Evolutionary conservation across 345 rosid genomes (phyloP), one percentile per base, ranked within the genome.

Genomic region (Leavenworthia alabamica): DNA sequence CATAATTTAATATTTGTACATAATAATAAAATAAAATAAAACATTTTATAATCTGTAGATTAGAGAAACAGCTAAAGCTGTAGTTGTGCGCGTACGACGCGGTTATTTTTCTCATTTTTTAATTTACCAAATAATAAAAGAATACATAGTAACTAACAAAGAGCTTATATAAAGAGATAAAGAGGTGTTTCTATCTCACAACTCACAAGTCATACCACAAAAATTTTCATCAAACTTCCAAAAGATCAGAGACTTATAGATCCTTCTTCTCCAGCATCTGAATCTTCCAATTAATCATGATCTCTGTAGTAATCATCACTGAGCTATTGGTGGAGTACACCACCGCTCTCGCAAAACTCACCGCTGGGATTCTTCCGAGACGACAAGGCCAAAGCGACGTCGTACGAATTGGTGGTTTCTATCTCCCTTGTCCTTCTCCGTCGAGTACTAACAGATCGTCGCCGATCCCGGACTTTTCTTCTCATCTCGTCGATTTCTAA

Each of bases 271-370:
- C 4, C 16, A 23, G 2, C 56, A 46, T 6, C 19, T 16, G 19
- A 62, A 29, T 36, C 5, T 43, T 53, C 1, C 6, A 31, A 4
- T 3, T 37, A 20, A 61, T 11, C 36, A 86, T 84, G 88, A 84
- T 86, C 17, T 71, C 71, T 5, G 78, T 78, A 56, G 72, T 79
- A 22, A 62, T 59, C 31, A 62, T 78, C 77, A 78, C 83, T 47
- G 80, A 77, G 72, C 73, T 84, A 15, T 14, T 87, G 64, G 78
- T 63, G 52, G 89, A 72, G 27, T 86, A 78, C 79, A 71, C 80
- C 66, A 35, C 51, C 51, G 85, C 79, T 20, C 63, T 87, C 51
- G 76, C 85, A 0, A 78, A 73, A 67, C 50, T 78, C 54, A 64
- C 82, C 13, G 68, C 74, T 57, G 72, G 59, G 16, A 54, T 79